phyloP scores from a whole-genome alignment of 768 basidiomycete genomes.

The Russula virescens region DNA sequence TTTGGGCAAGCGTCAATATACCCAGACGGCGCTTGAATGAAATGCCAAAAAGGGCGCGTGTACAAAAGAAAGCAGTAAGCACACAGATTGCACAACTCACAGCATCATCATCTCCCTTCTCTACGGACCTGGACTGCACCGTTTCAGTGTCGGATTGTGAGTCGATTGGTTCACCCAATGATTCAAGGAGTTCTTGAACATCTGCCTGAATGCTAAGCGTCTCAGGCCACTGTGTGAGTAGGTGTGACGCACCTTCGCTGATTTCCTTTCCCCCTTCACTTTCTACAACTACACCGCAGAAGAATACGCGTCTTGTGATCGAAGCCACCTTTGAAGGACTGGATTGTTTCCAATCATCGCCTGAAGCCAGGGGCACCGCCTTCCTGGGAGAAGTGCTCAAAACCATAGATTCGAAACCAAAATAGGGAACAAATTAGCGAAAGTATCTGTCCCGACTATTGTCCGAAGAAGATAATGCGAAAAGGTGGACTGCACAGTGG shows the following conservation, averaged over 20 bases:
- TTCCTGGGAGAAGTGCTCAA: slow-evolving; percentile 68
- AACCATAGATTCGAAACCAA: slow-evolving; percentile 41
- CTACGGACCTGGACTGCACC: slow-evolving; percentile 37
- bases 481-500: not conserved
- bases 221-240: not conserved
- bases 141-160: slow-evolving; percentile 42
- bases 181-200: slow-evolving; percentile 47
- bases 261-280: slow-evolving; percentile 64
- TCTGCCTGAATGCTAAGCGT: slow-evolving; percentile 7
- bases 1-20: not conserved
- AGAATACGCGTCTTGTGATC: slow-evolving; percentile 77
- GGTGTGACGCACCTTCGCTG: slow-evolving; percentile 49
- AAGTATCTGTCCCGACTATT: not conserved
- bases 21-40: not conserved
- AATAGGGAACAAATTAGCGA: not conserved
- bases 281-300: slow-evolving; percentile 87
- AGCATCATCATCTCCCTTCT: slow-evolving; percentile 27
- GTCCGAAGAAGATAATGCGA: not conserved
- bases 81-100: slow-evolving; percentile 24
- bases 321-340: slow-evolving; percentile 34
- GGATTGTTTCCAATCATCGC: slow-evolving; percentile 49
- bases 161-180: slow-evolving; percentile 63
- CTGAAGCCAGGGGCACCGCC: slow-evolving; percentile 63
- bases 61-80: not conserved
- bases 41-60: not conserved